Evolutionary conservation across 2,329 filamentous ascomycete genomes (phyloP).

Genomic region (Sporothrix phasma): DNA sequence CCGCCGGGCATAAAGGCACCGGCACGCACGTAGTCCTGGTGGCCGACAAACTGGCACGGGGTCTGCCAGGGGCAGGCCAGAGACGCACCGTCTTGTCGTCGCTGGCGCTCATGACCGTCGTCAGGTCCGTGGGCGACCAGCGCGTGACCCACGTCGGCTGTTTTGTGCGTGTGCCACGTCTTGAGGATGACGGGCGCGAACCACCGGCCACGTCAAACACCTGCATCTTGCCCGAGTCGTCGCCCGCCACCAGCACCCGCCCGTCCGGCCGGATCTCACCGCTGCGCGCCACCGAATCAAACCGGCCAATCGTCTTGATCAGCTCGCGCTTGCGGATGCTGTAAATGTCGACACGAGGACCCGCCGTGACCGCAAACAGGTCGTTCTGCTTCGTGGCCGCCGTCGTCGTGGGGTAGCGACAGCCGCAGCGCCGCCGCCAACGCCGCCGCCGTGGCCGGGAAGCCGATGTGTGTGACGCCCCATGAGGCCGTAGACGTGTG

Average conservation of each 20-base stretch:
- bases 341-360: slow-evolving; percentile 86
- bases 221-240: slow-evolving; percentile 85
- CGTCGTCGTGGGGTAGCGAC: slow-evolving; percentile 33
- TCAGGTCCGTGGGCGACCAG: slow-evolving; percentile 85
- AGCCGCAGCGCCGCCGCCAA: slow-evolving; percentile 23
- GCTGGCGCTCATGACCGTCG: slow-evolving; percentile 75
- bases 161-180: slow-evolving; percentile 89
- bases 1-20: slow-evolving; percentile 72
- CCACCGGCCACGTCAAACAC: slow-evolving; percentile 69
- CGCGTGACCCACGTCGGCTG: slow-evolving; percentile 87
- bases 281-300: slow-evolving; percentile 81
- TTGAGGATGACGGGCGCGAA: slow-evolving; percentile 79
- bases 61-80: slow-evolving; percentile 75
- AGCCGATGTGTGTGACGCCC: slow-evolving; percentile 83
- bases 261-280: slow-evolving; percentile 85
- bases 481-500: slow-evolving; percentile 85
- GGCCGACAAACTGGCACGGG: slow-evolving; percentile 74
- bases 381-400: slow-evolving; percentile 46
- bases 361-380: slow-evolving; percentile 87
- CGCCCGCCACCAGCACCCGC: slow-evolving; percentile 78
- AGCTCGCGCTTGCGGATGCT: slow-evolving; percentile 85
- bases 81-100: slow-evolving; percentile 88
- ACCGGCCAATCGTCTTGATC: slow-evolving; percentile 87
- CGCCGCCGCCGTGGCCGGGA: slow-evolving; percentile 42
- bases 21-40: slow-evolving; percentile 84